Base-by-base conservation (phyloP, 1,284 basidiomycete species). In the Cutaneotrichosporon daszewskae region DNA sequence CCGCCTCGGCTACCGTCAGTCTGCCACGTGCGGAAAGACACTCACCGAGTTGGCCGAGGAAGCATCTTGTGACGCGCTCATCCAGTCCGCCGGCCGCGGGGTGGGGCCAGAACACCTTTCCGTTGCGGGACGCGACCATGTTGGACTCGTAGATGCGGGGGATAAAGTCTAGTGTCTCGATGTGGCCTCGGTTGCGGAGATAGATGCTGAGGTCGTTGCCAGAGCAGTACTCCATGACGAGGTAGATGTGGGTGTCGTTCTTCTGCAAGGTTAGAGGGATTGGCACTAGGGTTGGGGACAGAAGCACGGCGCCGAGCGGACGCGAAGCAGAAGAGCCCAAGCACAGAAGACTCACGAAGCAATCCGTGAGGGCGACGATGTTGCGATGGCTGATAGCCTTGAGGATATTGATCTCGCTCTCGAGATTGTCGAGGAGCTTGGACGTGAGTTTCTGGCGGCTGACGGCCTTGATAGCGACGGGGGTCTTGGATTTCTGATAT, bases 181-280 rank as follows among this genome's bases (percentile, higher is more conserved):
- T 82, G 20, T 83, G 80, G 16, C 89, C 90, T 12, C 88, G 82
- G 64, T 88, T 88, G 79, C 89, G 90, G 76, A 98, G 94, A 67
- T 97, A 97, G 58, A 89, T 82, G 0, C 89, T 89, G 33, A 99
- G 80, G 69, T 99, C 95, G 12, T 91, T 91, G 4, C 90, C 91
- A 1, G 90, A 82, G 70, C 94, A 97, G 69, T 83, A 97, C 61
- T 94, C 91, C 85, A 98, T 98, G 64, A 99, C 85, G 44, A 99
- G 82, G 74, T 96, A 96, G 66, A 98, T 96, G 68, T 94, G 83
- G 45, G 81, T 79, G 58, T 92, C 87, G 22, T 88, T 88, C 63
- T 90, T 87, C 89, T 92, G 62, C 25, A 37, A 45, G n/a, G n/a
- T n/a, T n/a, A n/a, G n/a, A n/a, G n/a, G n/a, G n/a, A n/a, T n/a